Percentiles rank a stretch among this genome's conserved stretches.
These are phyloP conservation scores for Dichotomopilus funicola DNA, from an alignment of 2,329 filamentous ascomycete genomes.

Conservation along the genomic window DNA sequence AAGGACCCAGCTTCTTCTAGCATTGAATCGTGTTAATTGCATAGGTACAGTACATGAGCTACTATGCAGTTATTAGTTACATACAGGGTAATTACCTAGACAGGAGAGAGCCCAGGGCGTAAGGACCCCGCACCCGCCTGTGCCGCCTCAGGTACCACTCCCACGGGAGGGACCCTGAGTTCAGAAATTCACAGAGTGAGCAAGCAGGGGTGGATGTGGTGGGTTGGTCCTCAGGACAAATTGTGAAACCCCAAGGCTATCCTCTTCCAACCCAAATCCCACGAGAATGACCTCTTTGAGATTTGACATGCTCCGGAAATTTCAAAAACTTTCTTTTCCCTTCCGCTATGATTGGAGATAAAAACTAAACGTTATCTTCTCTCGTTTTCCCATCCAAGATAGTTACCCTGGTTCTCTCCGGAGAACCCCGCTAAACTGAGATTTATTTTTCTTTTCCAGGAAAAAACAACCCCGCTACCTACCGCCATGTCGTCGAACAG, in stretches of 20 bases:
- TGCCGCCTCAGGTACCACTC: too few species aligned
- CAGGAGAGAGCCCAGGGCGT: background rate
- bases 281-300: too few species aligned
- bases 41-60: background rate
- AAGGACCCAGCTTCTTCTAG: background rate
- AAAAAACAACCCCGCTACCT: background rate
- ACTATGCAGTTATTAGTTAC: too few species aligned
- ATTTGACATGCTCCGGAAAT: too few species aligned
- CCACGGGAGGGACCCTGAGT: background rate
- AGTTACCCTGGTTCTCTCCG: too few species aligned
- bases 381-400: too few species aligned
- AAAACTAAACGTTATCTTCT: too few species aligned
- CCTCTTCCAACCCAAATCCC: too few species aligned
- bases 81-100: too few species aligned
- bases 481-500: constrained; percentile 21
- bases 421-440: too few species aligned
- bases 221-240: constrained; percentile 1
- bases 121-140: constrained; percentile 8
- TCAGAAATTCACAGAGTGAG: constrained; percentile 4
- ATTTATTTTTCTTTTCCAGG: background rate
- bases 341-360: too few species aligned
- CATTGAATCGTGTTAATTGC: background rate
- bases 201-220: background rate
- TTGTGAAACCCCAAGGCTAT: constrained; percentile 3
- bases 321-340: too few species aligned